Evolutionary conservation across 768 basidiomycete species (phyloP), one percentile per base, ranked within the genome.

Genomic region (Hypholoma sublateritium): DNA sequence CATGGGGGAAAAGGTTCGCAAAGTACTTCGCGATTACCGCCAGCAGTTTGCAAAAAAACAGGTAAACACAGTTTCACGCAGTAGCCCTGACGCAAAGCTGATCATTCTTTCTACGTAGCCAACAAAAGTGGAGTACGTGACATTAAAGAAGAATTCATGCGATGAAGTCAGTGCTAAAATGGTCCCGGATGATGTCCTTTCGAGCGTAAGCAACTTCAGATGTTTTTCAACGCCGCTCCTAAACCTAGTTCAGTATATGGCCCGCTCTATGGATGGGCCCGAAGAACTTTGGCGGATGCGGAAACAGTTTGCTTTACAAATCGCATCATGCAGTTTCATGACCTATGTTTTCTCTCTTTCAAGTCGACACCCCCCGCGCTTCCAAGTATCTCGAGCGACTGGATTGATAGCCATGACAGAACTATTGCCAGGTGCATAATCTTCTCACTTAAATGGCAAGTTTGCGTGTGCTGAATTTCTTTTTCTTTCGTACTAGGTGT

Each of bases 231-330:
- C 39, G 42, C 24, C 45, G 43, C 22, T 36, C 9, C 24, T 41
- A 45, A 24, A 50, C 53, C 42, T 51, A 34, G 50, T 49, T 45
- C 36, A 99, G 97, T 98, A 95, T 70, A 92, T 99, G 90, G 79
- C 86, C 39, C 84, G 83, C 34, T 88, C 89, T 21, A 96, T 98
- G 92, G 75, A 80, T 45, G 82, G 81, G 2, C 86, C 95, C 4
- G 83, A 84, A 55, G 92, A 95, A 64, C 80, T 98, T 3, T 99
- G 96, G 96, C 82, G 91, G 58, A 94, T 98, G 86, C 86, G 97
- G 58, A 98, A 97, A 74, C 95, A 98, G 72, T 97, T 98, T 71
- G 88, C 95, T 8, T 70, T 89, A 39, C 95, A 98, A 67, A 77
- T 94, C 36, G 93, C 97, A 5, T 82, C 91, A 1, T 85, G 84